These are phyloP conservation scores for Silene coronaria DNA, from an alignment of 179 eudicot species.

Conservation along the genomic window DNA sequence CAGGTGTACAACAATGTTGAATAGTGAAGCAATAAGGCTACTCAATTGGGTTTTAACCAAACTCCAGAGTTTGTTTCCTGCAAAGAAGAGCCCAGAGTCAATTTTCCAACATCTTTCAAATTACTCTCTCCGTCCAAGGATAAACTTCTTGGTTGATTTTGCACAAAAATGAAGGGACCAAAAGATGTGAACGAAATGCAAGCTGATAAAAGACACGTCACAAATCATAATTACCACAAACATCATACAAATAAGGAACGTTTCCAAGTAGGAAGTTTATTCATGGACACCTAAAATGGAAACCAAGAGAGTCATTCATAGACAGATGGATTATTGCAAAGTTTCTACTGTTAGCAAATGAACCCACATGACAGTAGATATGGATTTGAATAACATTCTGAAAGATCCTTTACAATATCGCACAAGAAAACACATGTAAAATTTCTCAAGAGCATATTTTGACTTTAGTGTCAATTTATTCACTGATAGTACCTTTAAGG, in stretches of 20 bases:
- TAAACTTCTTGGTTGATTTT: not conserved
- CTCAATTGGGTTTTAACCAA: conserved; percentile 53
- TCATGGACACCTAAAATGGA: not conserved
- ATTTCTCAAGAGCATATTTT: not conserved
- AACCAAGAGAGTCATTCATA: not conserved
- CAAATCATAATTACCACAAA: not conserved
- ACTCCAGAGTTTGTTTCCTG: conserved; percentile 57
- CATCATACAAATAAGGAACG: not conserved
- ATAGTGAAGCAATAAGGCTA: conserved; percentile 54
- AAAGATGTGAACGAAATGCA: too few species aligned
- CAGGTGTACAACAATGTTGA: conserved; percentile 71
- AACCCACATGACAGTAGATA: not conserved
- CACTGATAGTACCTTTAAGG: conserved; percentile 54
- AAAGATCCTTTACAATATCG: not conserved
- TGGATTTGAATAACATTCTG: not conserved
- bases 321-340: not conserved
- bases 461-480: not conserved
- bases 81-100: conserved; percentile 22
- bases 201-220: not conserved
- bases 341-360: not conserved
- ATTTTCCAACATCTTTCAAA: not conserved
- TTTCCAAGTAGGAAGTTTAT: too few species aligned
- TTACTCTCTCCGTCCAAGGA: not conserved
- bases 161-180: not conserved
- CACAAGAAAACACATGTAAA: not conserved